Evolutionary conservation across 2,329 filamentous ascomycete genomes (phyloP).

Genomic region (Periconia macrospinosa): DNA sequence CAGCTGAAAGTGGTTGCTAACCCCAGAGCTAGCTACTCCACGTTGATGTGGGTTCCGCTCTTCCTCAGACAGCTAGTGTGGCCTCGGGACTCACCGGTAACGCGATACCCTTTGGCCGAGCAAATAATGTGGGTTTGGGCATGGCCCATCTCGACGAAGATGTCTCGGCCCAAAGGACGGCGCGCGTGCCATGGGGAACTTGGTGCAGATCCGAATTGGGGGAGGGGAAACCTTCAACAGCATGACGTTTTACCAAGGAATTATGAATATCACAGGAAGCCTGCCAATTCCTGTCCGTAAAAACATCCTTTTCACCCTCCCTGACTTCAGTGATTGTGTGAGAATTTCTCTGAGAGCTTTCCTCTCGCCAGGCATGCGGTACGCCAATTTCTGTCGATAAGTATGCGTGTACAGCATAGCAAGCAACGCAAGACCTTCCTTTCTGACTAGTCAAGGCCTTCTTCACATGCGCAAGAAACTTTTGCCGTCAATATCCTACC

Average conservation of each 20-base stretch:
- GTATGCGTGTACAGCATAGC: not conserved
- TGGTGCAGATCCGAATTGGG: not conserved
- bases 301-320: too few species aligned
- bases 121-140: not conserved
- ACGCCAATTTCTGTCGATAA: too few species aligned
- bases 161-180: not conserved
- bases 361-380: too few species aligned
- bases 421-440: too few species aligned
- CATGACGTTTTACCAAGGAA: not conserved
- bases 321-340: too few species aligned
- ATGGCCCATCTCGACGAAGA: not conserved
- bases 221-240: not conserved
- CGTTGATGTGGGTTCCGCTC: not conserved
- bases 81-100: not conserved
- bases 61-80: not conserved
- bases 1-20: not conserved
- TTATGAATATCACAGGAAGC: not conserved
- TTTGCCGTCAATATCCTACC: not conserved
- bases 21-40: not conserved
- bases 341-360: not conserved
- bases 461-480: not conserved
- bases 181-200: not conserved
- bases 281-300: not conserved
- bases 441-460: too few species aligned
- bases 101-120: not conserved